A percentile compares a stretch with the other conserved stretches of the same genome.
Evolutionary conservation across 805 yeast species (phyloP).

Genomic region (Hermanozyma aechmeae): DNA sequence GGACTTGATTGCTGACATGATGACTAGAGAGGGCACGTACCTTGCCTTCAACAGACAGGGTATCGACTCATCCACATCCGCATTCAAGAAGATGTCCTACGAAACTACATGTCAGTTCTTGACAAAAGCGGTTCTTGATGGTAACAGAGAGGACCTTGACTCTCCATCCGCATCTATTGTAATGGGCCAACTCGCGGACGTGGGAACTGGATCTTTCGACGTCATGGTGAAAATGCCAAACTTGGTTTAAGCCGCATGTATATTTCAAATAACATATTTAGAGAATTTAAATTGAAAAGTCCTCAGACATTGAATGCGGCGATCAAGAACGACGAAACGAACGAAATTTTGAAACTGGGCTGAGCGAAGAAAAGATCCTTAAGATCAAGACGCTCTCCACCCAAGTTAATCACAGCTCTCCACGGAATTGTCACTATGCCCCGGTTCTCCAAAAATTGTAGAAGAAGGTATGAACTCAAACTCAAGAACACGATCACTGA

Average conservation of each 20-base stretch:
- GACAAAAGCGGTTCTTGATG: constrained; percentile 91
- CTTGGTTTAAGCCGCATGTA: background rate
- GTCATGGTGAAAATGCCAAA: constrained; percentile 44
- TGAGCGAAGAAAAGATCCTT: constrained; percentile 45
- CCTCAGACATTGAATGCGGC: constrained; percentile 44
- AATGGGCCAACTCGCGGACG: constrained; percentile 79
- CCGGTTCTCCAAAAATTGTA: constrained; percentile 49
- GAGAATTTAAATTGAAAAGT: background rate
- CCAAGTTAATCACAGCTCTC: constrained; percentile 24
- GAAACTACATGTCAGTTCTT: constrained; percentile 97
- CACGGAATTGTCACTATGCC: constrained; percentile 42
- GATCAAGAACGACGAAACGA: constrained; percentile 43
- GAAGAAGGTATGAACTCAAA: constrained; percentile 29
- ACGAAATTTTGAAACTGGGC: constrained; percentile 54
- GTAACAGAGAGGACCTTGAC: constrained; percentile 79
- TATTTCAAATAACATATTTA: background rate
- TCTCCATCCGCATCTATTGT: constrained; percentile 93
- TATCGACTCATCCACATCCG: constrained; percentile 88
- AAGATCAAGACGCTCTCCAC: constrained; percentile 32
- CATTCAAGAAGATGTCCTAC: constrained; percentile 97
- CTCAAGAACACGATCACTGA: constrained; percentile 42
- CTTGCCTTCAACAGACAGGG: constrained; percentile 98
- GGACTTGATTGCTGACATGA: constrained; percentile 95
- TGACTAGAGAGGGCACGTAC: constrained; percentile 98
- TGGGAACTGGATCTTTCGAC: constrained; percentile 96